phyloP scores from a whole-genome alignment of 1,139 yeast species.

The Saccharomyces hybrid region DNA sequence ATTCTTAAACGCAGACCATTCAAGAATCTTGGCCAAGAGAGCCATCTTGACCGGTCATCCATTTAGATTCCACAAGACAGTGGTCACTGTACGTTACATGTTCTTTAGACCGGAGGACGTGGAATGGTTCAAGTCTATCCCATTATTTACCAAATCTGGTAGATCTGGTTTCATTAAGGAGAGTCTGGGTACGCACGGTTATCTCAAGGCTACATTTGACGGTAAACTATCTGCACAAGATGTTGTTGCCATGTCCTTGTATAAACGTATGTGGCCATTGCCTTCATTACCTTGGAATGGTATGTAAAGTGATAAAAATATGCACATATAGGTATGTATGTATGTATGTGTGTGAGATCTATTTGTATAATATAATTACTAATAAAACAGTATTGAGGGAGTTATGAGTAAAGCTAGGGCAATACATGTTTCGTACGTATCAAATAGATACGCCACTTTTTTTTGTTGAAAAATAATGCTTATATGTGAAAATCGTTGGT shows the following conservation, averaged over 20 bases:
- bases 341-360: background rate
- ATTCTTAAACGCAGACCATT: slow-evolving; percentile 77
- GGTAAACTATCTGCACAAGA: slow-evolving; percentile 88
- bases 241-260: slow-evolving; percentile 87
- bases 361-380: background rate
- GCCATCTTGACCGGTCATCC: slow-evolving; percentile 90
- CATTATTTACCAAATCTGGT: slow-evolving; percentile 86
- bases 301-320: background rate
- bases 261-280: slow-evolving; percentile 88
- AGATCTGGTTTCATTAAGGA: slow-evolving; percentile 92
- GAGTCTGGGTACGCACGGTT: slow-evolving; percentile 96
- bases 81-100: slow-evolving; percentile 94
- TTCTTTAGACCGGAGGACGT: slow-evolving; percentile 90
- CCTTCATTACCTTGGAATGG: slow-evolving; percentile 32
- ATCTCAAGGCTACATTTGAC: slow-evolving; percentile 92
- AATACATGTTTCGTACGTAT: background rate
- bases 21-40: slow-evolving; percentile 80
- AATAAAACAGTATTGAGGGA: background rate
- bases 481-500: background rate
- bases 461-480: background rate
- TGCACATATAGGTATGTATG: background rate
- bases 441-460: background rate
- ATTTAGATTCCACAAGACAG: slow-evolving; percentile 85
- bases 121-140: slow-evolving; percentile 83
- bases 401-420: background rate